These are phyloP conservation scores for Pinus tabuliformis DNA, from an alignment of 75 land plant species.

Conservation along the genomic window DNA sequence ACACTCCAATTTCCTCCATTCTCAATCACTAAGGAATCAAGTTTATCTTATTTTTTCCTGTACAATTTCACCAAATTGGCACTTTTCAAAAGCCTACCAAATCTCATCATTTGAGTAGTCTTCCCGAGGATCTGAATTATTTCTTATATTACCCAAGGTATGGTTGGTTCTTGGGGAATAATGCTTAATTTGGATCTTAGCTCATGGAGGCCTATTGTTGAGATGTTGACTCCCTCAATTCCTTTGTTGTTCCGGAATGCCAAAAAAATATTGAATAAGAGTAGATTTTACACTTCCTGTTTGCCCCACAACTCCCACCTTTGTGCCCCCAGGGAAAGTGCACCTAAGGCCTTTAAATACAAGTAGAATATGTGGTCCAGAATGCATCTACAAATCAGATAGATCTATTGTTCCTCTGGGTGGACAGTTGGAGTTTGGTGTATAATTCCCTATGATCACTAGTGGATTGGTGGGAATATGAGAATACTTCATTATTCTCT, in stretches of 20 bases:
- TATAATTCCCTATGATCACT: conserved; percentile 16
- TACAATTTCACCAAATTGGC: conserved; percentile 72
- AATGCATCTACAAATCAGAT: conserved; percentile 65
- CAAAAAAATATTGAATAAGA: conserved; percentile 59
- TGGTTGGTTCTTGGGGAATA: conserved; percentile 90
- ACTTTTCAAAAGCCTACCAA: conserved; percentile 82
- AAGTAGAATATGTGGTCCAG: conserved; percentile 60
- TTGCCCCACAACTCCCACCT: conserved; percentile 70
- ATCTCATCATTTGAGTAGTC: conserved; percentile 61
- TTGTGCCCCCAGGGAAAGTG: conserved; percentile 46
- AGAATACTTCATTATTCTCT: conserved; percentile 76
- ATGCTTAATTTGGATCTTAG: conserved; percentile 67
- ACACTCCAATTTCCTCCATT: conserved; percentile 81
- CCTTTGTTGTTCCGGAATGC: conserved; percentile 57
- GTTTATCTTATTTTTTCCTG: conserved; percentile 57
- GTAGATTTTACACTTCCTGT: conserved; percentile 82
- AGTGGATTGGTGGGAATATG: conserved; percentile 71
- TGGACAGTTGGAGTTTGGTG: conserved; percentile 46
- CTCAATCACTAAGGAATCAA: conserved; percentile 63
- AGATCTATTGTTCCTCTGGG: conserved; percentile 48
- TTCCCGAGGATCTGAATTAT: conserved; percentile 71
- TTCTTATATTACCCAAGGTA: conserved; percentile 75
- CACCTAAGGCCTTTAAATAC: conserved; percentile 47
- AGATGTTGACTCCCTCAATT: conserved; percentile 61
- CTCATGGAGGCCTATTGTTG: conserved; percentile 49